Conservation (phyloP, 352 stramenopile genomes). For the Pythium apleroticum region DNA sequence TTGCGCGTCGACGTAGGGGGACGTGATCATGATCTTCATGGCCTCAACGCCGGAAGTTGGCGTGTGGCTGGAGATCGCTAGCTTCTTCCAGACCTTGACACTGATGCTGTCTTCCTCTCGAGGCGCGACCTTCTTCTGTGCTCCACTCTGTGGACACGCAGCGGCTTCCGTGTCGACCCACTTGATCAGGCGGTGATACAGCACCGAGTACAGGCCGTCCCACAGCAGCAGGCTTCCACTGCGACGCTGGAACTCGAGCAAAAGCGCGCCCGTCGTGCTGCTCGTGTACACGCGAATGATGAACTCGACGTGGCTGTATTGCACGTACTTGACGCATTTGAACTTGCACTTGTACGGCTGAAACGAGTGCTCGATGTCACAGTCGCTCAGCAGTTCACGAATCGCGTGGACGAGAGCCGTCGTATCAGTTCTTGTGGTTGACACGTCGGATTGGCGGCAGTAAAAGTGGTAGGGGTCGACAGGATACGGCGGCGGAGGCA, state of each 20-base stretch:
- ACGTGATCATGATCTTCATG: conserved; percentile 87
- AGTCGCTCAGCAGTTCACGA: conserved; percentile 47
- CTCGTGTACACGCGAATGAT: conserved; percentile 63
- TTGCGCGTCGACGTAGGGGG: conserved; percentile 65
- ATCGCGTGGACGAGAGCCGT: conserved; percentile 45
- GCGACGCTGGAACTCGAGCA: conserved; percentile 79
- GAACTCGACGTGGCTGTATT: conserved; percentile 85
- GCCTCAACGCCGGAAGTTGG: conserved; percentile 72
- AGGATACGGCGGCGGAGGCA: conserved; percentile 68
- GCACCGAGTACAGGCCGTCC: conserved; percentile 76
- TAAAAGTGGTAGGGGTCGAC: conserved; percentile 87
- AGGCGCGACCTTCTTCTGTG: conserved; percentile 55
- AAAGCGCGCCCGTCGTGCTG: conserved; percentile 32
- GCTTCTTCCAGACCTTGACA: conserved; percentile 59
- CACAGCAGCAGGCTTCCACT: conserved; percentile 74
- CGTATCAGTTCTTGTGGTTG: conserved; percentile 19
- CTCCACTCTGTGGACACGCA: conserved; percentile 65
- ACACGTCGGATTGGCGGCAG: conserved; percentile 26
- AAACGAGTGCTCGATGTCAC: conserved; percentile 68
- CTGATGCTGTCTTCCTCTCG: conserved; percentile 51
- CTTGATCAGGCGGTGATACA: conserved; percentile 57
- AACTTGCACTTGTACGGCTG: conserved; percentile 83
- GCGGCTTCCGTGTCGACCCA: conserved; percentile 49
- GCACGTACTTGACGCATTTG: conserved; percentile 84
- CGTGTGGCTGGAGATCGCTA: conserved; percentile 44